Base-by-base conservation (phyloP, 2,329 filamentous ascomycete genomes). In the Monosporascus sp. region DNA sequence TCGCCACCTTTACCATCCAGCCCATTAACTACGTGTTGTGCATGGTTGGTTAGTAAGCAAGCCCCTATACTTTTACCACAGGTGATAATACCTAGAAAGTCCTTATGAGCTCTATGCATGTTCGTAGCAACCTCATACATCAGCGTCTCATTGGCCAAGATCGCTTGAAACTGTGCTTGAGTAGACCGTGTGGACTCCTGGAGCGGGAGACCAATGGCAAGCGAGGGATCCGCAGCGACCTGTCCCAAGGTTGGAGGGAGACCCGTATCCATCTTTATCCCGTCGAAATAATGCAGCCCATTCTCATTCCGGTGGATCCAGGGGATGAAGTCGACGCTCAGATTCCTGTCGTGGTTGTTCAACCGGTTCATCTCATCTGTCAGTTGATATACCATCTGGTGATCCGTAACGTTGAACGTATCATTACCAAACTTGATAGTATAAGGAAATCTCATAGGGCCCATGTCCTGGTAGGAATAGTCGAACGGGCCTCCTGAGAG, bases 391-490 rank as follows among this genome's bases (percentile, higher is more conserved):
- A 86, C 57, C 57, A 88, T 74, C 56, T 81, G 75, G 60, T 86
- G 83, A 58, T 87, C 84, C 9, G 78, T 76, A 56, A 86, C 81
- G 54, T 82, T 76, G 57, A 72, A 70, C 0, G 79, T 84, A 60
- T 80, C 73, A 56, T 83, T 82, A n/a, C 72, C 72, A 3, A 75
- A 74, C 25, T 75, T 74, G 2, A 74, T 64, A 2, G 73, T 75
- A 15, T 79, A 72, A 0, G 84, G 84, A 57, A 87, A 82, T 2
- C 83, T 72, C 83, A 87, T 86, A 0, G 83, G 81, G 0, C 84
- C 84, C 80, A 77, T 77, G 62, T 86, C 84, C 60, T 86, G 83
- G 64, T 88, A 87, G 18, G 83, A 82, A 61, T 87, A 86, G 55
- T 86, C 75, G 18, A 79, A 77, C 0, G 82, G 80, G 0, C 74